phyloP scores from a whole-genome alignment of 768 basidiomycete genomes.

The Cubamyces lactineus region DNA sequence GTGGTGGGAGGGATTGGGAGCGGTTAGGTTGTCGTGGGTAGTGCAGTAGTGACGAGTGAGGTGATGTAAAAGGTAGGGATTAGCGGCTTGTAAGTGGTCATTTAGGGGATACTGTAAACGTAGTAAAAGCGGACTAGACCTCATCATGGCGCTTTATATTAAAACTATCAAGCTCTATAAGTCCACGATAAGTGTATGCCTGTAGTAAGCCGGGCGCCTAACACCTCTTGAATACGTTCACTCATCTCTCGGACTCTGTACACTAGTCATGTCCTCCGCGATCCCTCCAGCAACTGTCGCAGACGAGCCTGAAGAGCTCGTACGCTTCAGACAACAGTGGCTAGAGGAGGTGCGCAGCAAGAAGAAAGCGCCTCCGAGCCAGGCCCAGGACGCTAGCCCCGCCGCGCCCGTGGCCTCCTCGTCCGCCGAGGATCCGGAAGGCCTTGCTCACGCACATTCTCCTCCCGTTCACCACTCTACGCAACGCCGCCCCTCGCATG shows the following conservation, averaged over 20 bases:
- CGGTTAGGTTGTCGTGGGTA: conserved; percentile 14
- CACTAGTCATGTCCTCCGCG: conserved; percentile 1
- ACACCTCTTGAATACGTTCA: conserved; percentile 5
- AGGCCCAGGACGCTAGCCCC: conserved; percentile 6
- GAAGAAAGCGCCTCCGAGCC: conserved; percentile 19
- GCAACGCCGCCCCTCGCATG: conserved; percentile 14
- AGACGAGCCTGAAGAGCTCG: conserved; percentile 64
- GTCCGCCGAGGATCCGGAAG: not conserved
- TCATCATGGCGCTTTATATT: not conserved
- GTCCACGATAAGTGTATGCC: too few species aligned
- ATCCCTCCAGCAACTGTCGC: not conserved
- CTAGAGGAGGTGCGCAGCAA: conserved; percentile 35
- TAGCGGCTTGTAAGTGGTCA: not conserved
- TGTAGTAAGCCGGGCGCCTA: not conserved
- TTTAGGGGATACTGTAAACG: not conserved
- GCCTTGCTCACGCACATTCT: not conserved
- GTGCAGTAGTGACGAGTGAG: conserved; percentile 6
- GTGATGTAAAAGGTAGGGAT: not conserved
- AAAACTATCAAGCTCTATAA: too few species aligned
- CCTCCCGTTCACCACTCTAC: not conserved
- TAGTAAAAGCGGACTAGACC: not conserved
- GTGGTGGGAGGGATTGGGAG: not conserved
- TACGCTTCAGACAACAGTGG: conserved; percentile 74
- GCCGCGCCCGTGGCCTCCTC: not conserved
- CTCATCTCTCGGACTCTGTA: conserved; percentile 7